Percentiles rank a stretch among this genome's conserved stretches.
Evolutionary conservation across 306 rosid genomes (phyloP).

Genomic region (Inga oerstediana): DNA sequence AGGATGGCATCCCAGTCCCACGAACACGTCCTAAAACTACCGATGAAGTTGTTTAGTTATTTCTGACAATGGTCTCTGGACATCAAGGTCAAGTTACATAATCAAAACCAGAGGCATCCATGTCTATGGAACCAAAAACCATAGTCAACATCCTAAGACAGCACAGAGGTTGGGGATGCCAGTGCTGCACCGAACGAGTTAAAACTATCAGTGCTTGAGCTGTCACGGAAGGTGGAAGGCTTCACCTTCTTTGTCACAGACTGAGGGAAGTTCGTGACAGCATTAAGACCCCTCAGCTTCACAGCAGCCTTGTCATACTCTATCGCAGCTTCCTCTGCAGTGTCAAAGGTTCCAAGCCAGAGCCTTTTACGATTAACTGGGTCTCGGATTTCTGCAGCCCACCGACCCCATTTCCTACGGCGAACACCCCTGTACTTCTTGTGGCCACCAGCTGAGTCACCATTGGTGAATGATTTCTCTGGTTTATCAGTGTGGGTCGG

Average conservation of each 20-base stretch:
- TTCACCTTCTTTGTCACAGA: slow-evolving; percentile 5
- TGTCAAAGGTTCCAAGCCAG: slow-evolving; percentile 85
- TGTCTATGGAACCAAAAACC: slow-evolving; percentile 33
- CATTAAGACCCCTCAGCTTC: slow-evolving; percentile 61
- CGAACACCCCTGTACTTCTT: slow-evolving; percentile 69
- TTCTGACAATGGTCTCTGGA: not conserved
- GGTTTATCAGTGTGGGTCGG: slow-evolving; percentile 31
- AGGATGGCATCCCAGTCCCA: not conserved
- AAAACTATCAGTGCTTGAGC: slow-evolving; percentile 33
- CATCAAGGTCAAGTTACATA: not conserved
- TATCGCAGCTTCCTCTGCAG: slow-evolving; percentile 85
- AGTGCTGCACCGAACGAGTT: slow-evolving; percentile 25
- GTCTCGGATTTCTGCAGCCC: slow-evolving; percentile 91
- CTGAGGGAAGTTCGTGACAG: slow-evolving; percentile 64
- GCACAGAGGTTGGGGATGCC: slow-evolving; percentile 72
- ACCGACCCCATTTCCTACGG: slow-evolving; percentile 83
- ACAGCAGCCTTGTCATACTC: slow-evolving; percentile 74
- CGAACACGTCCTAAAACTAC: not conserved
- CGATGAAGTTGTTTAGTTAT: not conserved
- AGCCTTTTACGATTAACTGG: slow-evolving; percentile 60
- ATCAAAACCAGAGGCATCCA: slow-evolving; percentile 47
- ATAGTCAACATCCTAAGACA: slow-evolving; percentile 37
- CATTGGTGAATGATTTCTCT: slow-evolving; percentile 1
- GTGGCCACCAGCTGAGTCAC: slow-evolving; percentile 11
- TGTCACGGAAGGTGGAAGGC: not conserved